These are phyloP conservation scores for Typha latifolia DNA, from an alignment of 176 grass and related monocot genomes.

Conservation along the genomic window DNA sequence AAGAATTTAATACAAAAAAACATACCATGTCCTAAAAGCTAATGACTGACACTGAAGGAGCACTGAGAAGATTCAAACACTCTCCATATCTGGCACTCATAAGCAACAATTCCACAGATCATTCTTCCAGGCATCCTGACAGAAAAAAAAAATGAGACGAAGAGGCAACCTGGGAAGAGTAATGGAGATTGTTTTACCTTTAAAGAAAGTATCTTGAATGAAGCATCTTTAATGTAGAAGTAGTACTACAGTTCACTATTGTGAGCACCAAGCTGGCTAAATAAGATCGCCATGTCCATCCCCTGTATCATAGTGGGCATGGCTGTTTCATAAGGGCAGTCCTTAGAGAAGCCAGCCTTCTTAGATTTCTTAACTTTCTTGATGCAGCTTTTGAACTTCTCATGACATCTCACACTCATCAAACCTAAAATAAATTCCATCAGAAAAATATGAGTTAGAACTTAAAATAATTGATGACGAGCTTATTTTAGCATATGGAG, in stretches of 20 bases:
- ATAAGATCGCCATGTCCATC: slow-evolving; percentile 95
- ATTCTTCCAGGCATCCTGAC: too few relatives aligned
- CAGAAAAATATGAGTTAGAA: background rate
- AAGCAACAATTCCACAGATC: too few relatives aligned
- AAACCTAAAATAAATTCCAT: slow-evolving; percentile 29
- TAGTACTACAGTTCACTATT: slow-evolving; percentile 45
- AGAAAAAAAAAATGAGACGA: too few relatives aligned
- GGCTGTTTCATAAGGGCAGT: slow-evolving; percentile 60
- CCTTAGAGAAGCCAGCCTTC: slow-evolving; percentile 57
- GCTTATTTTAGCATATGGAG: too few relatives aligned
- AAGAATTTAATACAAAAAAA: too few relatives aligned
- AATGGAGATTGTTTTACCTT: background rate
- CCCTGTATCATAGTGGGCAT: slow-evolving; percentile 82
- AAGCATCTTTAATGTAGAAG: background rate
- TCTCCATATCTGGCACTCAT: too few relatives aligned
- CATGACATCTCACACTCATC: slow-evolving; percentile 65
- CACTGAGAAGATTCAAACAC: too few relatives aligned
- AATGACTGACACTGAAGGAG: too few relatives aligned
- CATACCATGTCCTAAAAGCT: too few relatives aligned
- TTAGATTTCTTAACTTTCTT: slow-evolving; percentile 67
- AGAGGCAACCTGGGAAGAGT: background rate
- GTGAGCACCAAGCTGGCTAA: slow-evolving; percentile 46
- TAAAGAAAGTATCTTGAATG: background rate
- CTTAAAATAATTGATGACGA: too few relatives aligned
- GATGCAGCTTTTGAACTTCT: slow-evolving; percentile 83